These are phyloP conservation scores for Mycena olivaceomarginata DNA, from an alignment of 768 basidiomycete genomes.

Conservation along the genomic window DNA sequence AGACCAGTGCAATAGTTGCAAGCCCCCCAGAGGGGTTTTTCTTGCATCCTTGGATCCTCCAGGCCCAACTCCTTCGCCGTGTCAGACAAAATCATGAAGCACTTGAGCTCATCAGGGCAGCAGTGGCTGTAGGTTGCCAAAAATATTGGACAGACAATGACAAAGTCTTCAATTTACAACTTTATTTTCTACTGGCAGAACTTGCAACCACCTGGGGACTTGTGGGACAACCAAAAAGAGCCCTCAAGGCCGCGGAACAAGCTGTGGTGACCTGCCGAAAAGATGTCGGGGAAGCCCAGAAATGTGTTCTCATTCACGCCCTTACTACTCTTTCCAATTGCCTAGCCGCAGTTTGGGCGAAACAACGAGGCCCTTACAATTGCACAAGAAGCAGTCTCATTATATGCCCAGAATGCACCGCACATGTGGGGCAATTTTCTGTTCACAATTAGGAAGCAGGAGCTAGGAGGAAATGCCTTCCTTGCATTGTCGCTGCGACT, in stretches of 20 bases:
- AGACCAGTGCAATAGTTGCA: not conserved
- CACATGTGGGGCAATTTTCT: not conserved
- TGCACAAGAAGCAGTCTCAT: constrained; percentile 1
- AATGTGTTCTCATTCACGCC: not conserved
- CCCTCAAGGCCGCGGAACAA: constrained; percentile 10
- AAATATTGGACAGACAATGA: not conserved
- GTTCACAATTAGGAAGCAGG: not conserved
- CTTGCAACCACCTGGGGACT: not conserved
- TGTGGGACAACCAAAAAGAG: not conserved
- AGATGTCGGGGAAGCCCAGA: not conserved
- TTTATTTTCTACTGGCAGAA: not conserved
- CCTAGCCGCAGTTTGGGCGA: constrained; percentile 15
- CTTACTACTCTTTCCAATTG: constrained; percentile 23
- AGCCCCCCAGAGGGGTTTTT: not conserved
- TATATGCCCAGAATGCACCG: not conserved
- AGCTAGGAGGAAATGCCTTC: constrained; percentile 1
- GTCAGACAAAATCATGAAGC: constrained; percentile 4
- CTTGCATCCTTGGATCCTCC: not conserved
- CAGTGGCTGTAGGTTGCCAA: not conserved
- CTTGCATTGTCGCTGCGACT: constrained; percentile 16
- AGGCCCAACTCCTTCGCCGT: not conserved
- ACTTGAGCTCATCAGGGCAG: not conserved
- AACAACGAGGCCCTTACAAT: not conserved
- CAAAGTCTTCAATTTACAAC: not conserved
- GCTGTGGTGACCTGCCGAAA: constrained; percentile 4